A percentile compares a stretch with the other conserved stretches of the same genome.
phyloP scores from a whole-genome alignment of 1,284 basidiomycete species.

The Sparassis latifolia region DNA sequence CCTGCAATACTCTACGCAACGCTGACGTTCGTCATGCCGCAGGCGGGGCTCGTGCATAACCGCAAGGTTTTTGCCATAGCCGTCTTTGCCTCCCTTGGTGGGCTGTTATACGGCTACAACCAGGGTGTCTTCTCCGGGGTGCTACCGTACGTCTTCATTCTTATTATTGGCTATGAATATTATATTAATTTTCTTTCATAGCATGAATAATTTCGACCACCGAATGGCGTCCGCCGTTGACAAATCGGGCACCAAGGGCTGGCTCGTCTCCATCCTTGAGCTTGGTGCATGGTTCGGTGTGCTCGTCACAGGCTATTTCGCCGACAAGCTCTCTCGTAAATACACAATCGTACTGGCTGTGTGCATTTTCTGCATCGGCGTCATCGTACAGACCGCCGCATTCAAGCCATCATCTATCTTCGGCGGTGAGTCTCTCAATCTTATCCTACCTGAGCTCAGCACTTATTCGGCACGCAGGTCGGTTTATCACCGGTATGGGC shows the following conservation, averaged over 20 bases:
- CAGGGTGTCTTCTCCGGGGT: conserved; percentile 76
- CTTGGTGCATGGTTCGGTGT: conserved; percentile 70
- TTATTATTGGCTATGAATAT: not conserved
- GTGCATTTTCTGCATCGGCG: conserved; percentile 60
- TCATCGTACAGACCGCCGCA: conserved; percentile 60
- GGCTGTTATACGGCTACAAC: conserved; percentile 62
- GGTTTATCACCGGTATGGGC: conserved; percentile 72
- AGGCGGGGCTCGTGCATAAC: conserved; percentile 61
- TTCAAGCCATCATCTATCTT: conserved; percentile 53
- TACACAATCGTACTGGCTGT: conserved; percentile 66
- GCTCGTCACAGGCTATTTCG: conserved; percentile 59
- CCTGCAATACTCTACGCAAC: not conserved
- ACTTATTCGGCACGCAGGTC: conserved; percentile 32
- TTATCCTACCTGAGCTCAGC: not conserved
- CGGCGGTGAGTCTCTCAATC: conserved; percentile 37
- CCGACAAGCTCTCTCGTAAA: conserved; percentile 68
- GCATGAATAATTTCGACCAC: conserved; percentile 49
- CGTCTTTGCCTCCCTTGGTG: conserved; percentile 68
- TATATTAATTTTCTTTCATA: conserved; percentile 14
- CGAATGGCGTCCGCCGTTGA: conserved; percentile 51
- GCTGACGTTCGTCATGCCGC: conserved; percentile 2
- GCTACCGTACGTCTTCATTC: conserved; percentile 34
- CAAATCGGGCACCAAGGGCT: conserved; percentile 50
- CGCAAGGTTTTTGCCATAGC: conserved; percentile 54
- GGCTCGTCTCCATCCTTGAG: conserved; percentile 66